Evolutionary conservation across 306 rosid species (phyloP).

Genomic region (Ormosia semicastrata): DNA sequence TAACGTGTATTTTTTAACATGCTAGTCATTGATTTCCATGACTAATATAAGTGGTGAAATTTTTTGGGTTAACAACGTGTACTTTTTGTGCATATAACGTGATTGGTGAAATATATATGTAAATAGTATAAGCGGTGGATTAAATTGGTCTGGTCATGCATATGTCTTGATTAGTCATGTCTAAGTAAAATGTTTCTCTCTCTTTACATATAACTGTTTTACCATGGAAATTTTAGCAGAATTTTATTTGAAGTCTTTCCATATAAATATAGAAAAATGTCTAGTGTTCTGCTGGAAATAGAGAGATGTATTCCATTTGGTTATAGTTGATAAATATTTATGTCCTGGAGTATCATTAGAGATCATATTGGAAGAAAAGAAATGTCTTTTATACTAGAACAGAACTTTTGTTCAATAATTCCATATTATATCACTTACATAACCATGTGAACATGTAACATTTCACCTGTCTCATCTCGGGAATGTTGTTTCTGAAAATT

Average conservation of each 20-base stretch:
- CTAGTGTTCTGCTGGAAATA: background rate
- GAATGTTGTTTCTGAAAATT: conserved; percentile 2
- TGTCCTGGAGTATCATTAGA: background rate
- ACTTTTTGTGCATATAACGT: no score
- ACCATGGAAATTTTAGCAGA: background rate
- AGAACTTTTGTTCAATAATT: background rate
- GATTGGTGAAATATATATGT: no score
- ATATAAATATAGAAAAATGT: background rate
- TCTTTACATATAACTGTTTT: background rate
- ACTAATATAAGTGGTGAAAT: no score
- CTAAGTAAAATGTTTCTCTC: background rate
- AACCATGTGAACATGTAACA: background rate
- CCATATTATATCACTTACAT: background rate
- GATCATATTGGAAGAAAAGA: background rate
- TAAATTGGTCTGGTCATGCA: background rate
- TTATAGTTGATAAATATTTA: background rate
- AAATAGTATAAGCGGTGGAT: background rate
- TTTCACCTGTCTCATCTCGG: background rate
- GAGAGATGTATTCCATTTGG: background rate
- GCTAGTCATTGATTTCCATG: no score
- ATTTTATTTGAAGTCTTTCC: background rate
- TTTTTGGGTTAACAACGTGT: no score
- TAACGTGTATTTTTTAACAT: no score
- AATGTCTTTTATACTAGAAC: background rate
- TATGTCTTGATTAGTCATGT: background rate